phyloP scores from a whole-genome alignment of 345 rosid species.

The Rhodomyrtus tomentosa region DNA sequence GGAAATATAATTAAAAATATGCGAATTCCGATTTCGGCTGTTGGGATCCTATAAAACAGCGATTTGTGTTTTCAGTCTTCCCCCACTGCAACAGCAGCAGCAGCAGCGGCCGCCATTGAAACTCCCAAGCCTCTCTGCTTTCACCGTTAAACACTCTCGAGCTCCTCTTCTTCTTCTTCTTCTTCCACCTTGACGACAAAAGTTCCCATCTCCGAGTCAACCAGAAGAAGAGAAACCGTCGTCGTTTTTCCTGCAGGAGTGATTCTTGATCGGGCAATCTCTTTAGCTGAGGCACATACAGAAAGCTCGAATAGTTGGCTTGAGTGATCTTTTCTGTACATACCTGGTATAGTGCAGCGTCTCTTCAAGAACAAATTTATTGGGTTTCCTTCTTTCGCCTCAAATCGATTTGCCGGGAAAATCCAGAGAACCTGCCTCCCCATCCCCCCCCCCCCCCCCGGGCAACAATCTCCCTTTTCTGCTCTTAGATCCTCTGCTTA shows the following conservation, averaged over 20 bases:
- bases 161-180: not conserved
- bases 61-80: conserved; percentile 13
- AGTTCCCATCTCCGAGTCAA: not conserved
- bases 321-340: too few species aligned
- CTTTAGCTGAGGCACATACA: too few species aligned
- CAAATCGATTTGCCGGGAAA: not conserved
- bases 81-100: not conserved
- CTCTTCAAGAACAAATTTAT: not conserved
- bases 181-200: not conserved
- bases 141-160: not conserved
- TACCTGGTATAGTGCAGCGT: too few species aligned
- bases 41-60: conserved; percentile 52
- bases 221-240: not conserved
- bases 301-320: not conserved
- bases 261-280: not conserved
- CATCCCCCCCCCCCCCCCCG: too few species aligned
- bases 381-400: not conserved
- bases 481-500: not conserved
- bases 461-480: not conserved
- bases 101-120: not conserved
- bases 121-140: not conserved
- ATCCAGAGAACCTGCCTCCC: not conserved
- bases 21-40: conserved; percentile 10
- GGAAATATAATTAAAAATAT: not conserved
- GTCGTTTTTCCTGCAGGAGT: not conserved